Conservation (phyloP, 2,329 filamentous ascomycete genomes). For the Clarireedia sp. region DNA sequence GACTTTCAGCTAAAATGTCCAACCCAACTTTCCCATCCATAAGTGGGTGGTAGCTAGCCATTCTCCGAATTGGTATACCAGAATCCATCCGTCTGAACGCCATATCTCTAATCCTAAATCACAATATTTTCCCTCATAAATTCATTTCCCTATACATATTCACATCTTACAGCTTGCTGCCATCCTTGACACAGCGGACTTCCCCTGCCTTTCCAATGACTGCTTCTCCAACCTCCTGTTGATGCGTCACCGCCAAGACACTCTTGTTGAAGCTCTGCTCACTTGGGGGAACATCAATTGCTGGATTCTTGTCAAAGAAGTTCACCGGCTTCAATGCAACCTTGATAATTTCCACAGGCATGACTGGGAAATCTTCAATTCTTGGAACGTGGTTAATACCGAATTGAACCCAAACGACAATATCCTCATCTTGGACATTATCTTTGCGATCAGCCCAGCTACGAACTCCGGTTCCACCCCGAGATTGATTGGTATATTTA, state of each 20-base stretch:
- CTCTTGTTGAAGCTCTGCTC: conserved; percentile 37
- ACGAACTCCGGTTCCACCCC: conserved; percentile 45
- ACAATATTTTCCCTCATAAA: not conserved
- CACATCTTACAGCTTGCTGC: conserved; percentile 4
- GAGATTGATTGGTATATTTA: conserved; percentile 49
- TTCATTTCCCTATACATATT: not conserved
- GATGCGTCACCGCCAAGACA: conserved; percentile 2
- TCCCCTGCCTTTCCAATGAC: conserved; percentile 3
- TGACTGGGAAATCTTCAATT: conserved; percentile 60
- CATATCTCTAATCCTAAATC: not conserved
- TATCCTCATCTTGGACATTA: conserved; percentile 42
- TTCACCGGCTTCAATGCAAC: conserved; percentile 43
- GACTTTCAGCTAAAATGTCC: conserved; percentile 7
- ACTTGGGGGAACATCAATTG: conserved; percentile 41
- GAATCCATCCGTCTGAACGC: not conserved
- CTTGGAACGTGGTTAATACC: conserved; percentile 57
- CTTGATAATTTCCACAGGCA: conserved; percentile 52
- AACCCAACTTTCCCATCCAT: not conserved
- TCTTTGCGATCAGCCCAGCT: conserved; percentile 45
- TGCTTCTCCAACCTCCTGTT: not conserved
- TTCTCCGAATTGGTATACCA: conserved; percentile 6
- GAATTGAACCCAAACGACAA: conserved; percentile 51
- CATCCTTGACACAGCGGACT: conserved; percentile 8
- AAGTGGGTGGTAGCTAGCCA: conserved; percentile 6
- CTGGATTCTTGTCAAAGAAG: conserved; percentile 45